These are phyloP conservation scores for Desmodesmus armatus DNA, from an alignment of 139 green algal species.

Conservation along the genomic window DNA sequence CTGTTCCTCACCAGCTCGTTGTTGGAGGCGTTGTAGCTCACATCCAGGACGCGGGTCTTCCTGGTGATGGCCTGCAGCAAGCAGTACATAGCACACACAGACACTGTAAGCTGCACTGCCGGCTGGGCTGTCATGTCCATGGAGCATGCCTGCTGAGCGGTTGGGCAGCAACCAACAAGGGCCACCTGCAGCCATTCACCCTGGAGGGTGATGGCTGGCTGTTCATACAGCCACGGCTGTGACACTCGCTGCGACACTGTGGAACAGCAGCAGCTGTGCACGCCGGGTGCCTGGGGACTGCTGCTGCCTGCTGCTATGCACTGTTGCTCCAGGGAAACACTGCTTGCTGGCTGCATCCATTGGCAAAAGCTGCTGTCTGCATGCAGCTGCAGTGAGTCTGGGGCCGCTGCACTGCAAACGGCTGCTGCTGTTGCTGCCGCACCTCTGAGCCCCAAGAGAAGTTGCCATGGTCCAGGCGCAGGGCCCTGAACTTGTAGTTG, in stretches of 20 bases:
- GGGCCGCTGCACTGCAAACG: not conserved
- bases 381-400: not conserved
- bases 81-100: no score
- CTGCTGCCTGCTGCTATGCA: no score
- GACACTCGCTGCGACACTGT: no score
- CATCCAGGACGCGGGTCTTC: constrained; percentile 97
- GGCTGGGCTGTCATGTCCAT: no score
- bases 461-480: constrained; percentile 97
- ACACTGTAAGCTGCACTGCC: no score
- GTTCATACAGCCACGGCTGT: no score
- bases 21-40: constrained; percentile 99
- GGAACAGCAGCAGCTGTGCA: no score
- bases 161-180: not conserved
- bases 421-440: constrained; percentile 27
- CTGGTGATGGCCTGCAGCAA: constrained; percentile 82
- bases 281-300: no score
- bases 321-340: not conserved
- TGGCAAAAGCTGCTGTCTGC: no score
- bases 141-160: no score
- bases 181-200: no score
- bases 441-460: constrained; percentile 92
- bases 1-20: constrained; percentile 96
- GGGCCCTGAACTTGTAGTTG: constrained; percentile 98
- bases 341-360: not conserved
- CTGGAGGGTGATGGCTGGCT: no score